phyloP scores from a whole-genome alignment of 23 red algal genomes.

The Gracilaria domingensis region DNA sequence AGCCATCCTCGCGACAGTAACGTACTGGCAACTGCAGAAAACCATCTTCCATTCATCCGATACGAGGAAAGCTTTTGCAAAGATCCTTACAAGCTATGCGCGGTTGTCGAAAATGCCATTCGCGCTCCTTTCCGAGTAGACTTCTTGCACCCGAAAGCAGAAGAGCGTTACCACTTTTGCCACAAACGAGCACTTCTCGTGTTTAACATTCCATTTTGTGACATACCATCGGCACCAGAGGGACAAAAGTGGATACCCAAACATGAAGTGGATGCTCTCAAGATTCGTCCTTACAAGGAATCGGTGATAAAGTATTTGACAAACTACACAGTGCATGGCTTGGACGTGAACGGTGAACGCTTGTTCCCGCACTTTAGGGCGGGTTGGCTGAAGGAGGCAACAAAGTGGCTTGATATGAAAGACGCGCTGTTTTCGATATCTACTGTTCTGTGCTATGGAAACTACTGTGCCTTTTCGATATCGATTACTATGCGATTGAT shows the following conservation, averaged over 20 bases:
- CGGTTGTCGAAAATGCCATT: not conserved
- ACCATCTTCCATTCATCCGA: not conserved
- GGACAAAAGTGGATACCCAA: not conserved
- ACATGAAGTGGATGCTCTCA: not conserved
- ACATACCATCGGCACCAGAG: not conserved
- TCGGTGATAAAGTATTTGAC: not conserved
- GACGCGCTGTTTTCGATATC: no score
- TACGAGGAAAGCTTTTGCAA: not conserved
- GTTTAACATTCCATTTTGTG: not conserved
- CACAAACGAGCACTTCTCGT: not conserved
- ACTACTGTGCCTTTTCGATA: no score
- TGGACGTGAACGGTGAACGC: not conserved
- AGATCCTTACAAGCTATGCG: not conserved
- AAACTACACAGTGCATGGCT: not conserved
- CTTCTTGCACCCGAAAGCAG: conserved; percentile 5
- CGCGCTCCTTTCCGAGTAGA: not conserved
- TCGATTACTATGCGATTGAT: no score
- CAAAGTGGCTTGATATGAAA: no score
- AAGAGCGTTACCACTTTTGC: not conserved
- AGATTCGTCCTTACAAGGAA: not conserved
- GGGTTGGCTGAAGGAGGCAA: not conserved
- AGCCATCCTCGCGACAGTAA: not conserved
- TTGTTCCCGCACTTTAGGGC: not conserved
- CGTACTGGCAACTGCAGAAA: not conserved
- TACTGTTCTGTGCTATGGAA: no score